Percentiles rank a stretch among this genome's conserved stretches.
phyloP scores from a whole-genome alignment of 2,329 filamentous ascomycete genomes.

The Aspergillus sp. region DNA sequence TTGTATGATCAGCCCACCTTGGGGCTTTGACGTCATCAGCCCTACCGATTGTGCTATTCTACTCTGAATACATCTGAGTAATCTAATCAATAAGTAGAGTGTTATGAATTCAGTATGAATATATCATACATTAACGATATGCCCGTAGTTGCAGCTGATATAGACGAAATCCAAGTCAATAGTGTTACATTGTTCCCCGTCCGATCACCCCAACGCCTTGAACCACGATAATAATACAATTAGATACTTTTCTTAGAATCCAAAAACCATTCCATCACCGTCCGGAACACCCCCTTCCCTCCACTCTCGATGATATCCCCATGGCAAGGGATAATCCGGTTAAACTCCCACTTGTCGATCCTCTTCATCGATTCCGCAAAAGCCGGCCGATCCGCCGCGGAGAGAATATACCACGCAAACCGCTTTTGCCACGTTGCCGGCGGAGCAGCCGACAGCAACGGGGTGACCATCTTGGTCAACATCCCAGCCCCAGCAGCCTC shows the following conservation, averaged over 20 bases:
- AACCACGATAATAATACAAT: background rate
- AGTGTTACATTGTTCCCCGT: background rate
- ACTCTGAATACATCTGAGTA: too few species aligned
- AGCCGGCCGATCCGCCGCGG: conserved; percentile 56
- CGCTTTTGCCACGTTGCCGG: conserved; percentile 70
- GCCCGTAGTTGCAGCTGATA: too few species aligned
- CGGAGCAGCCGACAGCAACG: conserved; percentile 55
- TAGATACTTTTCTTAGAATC: conserved; percentile 25
- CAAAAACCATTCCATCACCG: conserved; percentile 81
- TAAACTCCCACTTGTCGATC: conserved; percentile 79
- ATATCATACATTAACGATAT: too few species aligned
- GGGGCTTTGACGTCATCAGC: too few species aligned
- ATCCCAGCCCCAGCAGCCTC: conserved; percentile 53
- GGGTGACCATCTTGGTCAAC: conserved; percentile 53
- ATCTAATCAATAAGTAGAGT: too few species aligned
- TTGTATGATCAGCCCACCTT: too few species aligned
- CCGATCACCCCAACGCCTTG: background rate
- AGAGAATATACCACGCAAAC: conserved; percentile 73
- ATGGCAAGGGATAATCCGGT: conserved; percentile 83
- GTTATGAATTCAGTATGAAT: too few species aligned
- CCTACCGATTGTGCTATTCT: too few species aligned
- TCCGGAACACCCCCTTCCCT: conserved; percentile 71
- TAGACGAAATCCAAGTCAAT: too few species aligned
- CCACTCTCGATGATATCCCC: conserved; percentile 77
- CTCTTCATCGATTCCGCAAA: conserved; percentile 66